Evolutionary conservation across 306 rosid genomes (phyloP).

Genomic region (Comarum palustre): DNA sequence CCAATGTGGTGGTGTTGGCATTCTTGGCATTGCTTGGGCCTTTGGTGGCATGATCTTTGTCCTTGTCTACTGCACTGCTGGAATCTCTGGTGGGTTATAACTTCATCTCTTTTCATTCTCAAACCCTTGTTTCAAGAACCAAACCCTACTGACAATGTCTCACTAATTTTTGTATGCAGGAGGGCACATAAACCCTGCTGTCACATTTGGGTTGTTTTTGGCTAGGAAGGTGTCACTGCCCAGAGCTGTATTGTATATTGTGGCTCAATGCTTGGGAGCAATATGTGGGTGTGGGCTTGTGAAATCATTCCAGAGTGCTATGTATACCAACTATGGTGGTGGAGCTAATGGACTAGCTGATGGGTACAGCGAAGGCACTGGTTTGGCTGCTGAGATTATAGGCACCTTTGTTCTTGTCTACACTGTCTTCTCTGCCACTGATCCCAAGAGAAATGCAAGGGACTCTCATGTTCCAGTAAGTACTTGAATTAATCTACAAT

Average conservation of each 20-base stretch:
- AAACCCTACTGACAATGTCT: not conserved
- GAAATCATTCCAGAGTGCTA: constrained; percentile 34
- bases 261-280: constrained; percentile 46
- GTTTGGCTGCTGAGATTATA: constrained; percentile 44
- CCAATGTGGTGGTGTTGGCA: constrained; percentile 35
- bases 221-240: constrained; percentile 43
- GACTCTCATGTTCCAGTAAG: constrained; percentile 46
- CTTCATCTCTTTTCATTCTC: no score
- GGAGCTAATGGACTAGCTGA: constrained; percentile 35
- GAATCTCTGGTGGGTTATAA: constrained; percentile 37
- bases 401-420: constrained; percentile 52
- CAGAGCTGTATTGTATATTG: constrained; percentile 37
- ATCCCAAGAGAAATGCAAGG: constrained; percentile 44
- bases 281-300: constrained; percentile 46
- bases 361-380: constrained; percentile 39
- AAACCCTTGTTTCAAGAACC: no score
- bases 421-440: constrained; percentile 53
- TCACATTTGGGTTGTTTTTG: constrained; percentile 43
- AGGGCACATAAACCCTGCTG: constrained; percentile 53
- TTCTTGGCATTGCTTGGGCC: constrained; percentile 41
- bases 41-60: constrained; percentile 49
- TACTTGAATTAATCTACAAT: not conserved
- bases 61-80: constrained; percentile 47
- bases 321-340: constrained; percentile 37
- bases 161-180: constrained; percentile 16